Percentiles rank a stretch among this genome's conserved stretches.
Evolutionary conservation across 2,329 filamentous ascomycete species (phyloP).

Genomic region (Scedosporium apiospermum): DNA sequence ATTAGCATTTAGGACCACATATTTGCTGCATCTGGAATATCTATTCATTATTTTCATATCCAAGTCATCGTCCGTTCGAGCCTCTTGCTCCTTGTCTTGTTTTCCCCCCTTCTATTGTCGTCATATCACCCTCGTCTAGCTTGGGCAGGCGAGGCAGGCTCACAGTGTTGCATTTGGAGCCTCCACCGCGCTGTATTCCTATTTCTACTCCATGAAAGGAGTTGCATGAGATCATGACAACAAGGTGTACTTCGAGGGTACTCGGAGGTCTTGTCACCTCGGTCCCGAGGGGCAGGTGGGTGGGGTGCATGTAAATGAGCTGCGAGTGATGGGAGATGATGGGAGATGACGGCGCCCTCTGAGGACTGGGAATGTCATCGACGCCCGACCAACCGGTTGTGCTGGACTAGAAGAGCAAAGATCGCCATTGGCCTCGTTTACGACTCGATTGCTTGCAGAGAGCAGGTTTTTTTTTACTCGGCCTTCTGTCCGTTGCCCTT

Average conservation of each 20-base stretch:
- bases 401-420: neutral
- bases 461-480: neutral
- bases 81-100: no score
- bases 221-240: neutral
- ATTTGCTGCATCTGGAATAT: neutral
- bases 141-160: neutral
- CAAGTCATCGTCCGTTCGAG: no score
- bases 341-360: neutral
- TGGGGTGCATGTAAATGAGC: neutral
- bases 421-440: neutral
- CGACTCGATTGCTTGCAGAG: neutral
- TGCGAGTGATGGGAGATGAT: neutral
- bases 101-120: no score
- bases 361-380: neutral
- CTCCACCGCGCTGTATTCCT: neutral
- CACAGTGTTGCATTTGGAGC: neutral
- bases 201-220: neutral
- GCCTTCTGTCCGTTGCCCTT: neutral
- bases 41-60: neutral
- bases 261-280: neutral
- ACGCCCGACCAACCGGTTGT: neutral
- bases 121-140: no score
- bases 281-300: neutral
- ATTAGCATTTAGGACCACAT: neutral
- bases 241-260: neutral